Conservation (phyloP, 2,329 filamentous ascomycete species). For the Neofusicoccum kwambonambiense region DNA sequence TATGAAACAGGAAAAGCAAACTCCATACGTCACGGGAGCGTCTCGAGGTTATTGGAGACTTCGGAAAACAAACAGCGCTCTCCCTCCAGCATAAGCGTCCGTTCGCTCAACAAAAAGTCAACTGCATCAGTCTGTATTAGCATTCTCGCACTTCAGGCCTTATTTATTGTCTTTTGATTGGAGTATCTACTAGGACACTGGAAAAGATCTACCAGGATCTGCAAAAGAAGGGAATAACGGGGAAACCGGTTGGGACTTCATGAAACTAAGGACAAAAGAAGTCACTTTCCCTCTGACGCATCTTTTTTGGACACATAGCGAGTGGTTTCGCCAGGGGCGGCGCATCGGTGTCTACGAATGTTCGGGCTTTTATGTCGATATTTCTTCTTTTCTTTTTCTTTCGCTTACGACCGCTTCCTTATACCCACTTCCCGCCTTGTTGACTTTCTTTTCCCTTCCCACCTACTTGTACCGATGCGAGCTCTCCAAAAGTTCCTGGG, state of each 20-base stretch:
- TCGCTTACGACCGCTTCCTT: background rate
- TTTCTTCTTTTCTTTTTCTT: background rate
- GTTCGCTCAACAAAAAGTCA: constrained; percentile 3
- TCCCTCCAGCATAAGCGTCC: background rate
- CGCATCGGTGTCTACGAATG: background rate
- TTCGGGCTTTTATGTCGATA: background rate
- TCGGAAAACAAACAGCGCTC: background rate
- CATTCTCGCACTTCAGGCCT: background rate
- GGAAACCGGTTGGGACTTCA: background rate
- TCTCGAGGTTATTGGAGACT: background rate
- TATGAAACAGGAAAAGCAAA: constrained; percentile 1
- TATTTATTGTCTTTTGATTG: background rate
- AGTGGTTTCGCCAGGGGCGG: background rate
- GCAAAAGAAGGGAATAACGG: background rate
- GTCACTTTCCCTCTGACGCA: background rate
- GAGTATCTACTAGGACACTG: background rate
- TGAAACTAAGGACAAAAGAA: background rate
- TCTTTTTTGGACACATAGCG: constrained; percentile 3
- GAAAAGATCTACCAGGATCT: background rate
- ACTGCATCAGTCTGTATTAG: background rate
- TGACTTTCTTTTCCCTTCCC: background rate
- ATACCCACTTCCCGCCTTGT: background rate
- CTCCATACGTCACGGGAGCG: background rate
- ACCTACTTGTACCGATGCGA: background rate
- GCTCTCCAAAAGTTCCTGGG: background rate